Percentiles rank a stretch among this genome's conserved stretches.
phyloP scores from a whole-genome alignment of 1,284 basidiomycete genomes.

The Cryptococcus hybrid region DNA sequence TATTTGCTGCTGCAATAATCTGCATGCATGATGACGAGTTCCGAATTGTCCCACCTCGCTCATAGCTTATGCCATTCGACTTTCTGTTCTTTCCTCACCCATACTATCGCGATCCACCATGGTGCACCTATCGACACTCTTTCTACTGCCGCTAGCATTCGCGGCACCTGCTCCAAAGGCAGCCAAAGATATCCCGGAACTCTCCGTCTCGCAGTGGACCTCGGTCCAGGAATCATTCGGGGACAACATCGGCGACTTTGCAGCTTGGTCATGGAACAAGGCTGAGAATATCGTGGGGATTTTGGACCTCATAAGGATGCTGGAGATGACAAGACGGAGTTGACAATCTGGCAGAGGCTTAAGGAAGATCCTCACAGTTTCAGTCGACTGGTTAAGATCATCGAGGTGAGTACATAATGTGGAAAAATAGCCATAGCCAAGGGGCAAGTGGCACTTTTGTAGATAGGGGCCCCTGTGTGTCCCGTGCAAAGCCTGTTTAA shows the following conservation, averaged over 20 bases:
- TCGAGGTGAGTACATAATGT: slow-evolving; percentile 32
- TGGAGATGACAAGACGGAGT: slow-evolving; percentile 8
- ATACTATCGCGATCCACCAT: not conserved
- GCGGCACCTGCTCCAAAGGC: slow-evolving; percentile 8
- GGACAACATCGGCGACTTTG: slow-evolving; percentile 23
- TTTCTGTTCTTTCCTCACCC: no score
- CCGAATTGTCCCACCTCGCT: no score
- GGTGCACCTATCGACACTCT: slow-evolving; percentile 10
- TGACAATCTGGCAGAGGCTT: slow-evolving; percentile 47
- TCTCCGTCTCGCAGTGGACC: slow-evolving; percentile 35
- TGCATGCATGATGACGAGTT: no score
- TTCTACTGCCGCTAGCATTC: slow-evolving; percentile 13
- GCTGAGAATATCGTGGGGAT: slow-evolving; percentile 30
- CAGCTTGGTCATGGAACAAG: slow-evolving; percentile 29
- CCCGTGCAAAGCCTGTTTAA: no score
- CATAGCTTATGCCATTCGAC: no score
- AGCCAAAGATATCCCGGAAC: slow-evolving; percentile 23
- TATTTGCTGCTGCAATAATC: no score
- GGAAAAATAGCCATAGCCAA: not conserved
- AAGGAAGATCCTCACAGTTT: slow-evolving; percentile 44
- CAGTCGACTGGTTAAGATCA: slow-evolving; percentile 47
- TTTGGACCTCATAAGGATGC: not conserved
- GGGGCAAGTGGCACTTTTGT: not conserved
- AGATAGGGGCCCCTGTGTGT: not conserved
- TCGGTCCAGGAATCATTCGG: slow-evolving; percentile 30